phyloP scores from a whole-genome alignment of 495 filamentous ascomycete species.

The Hypoxylon lienhwacheense region DNA sequence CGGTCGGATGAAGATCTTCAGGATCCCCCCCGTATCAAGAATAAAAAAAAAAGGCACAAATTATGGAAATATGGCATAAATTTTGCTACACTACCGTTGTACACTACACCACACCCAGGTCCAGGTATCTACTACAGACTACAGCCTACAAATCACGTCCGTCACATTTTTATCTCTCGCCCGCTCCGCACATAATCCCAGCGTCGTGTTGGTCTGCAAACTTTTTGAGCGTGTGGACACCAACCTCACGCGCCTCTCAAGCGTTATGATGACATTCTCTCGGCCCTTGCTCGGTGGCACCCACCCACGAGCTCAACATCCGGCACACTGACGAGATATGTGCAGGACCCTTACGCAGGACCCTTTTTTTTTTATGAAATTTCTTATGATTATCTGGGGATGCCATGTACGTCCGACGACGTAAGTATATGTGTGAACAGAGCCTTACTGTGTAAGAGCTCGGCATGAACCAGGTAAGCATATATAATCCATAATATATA shows the following conservation, averaged over 20 bases:
- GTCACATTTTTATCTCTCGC: slow-evolving; percentile 23
- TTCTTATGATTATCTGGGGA: slow-evolving; percentile 19
- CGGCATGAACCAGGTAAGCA: slow-evolving; percentile 17
- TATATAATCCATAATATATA: too few species aligned
- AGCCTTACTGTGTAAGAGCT: slow-evolving; percentile 11
- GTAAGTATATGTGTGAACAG: slow-evolving; percentile 8
- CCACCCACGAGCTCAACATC: slow-evolving; percentile 15
- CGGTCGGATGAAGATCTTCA: slow-evolving; percentile 35
- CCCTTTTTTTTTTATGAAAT: slow-evolving; percentile 1
- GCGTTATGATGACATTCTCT: slow-evolving; percentile 30
- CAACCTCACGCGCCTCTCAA: slow-evolving; percentile 13
- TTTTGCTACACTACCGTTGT: neutral
- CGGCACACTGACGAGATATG: slow-evolving; percentile 4
- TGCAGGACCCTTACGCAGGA: too few species aligned
- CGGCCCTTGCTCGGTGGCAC: slow-evolving; percentile 33
- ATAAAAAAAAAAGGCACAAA: slow-evolving; percentile 26
- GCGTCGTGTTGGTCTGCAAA: slow-evolving; percentile 2
- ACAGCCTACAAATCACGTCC: neutral
- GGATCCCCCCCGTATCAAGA: slow-evolving; percentile 18
- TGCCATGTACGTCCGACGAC: slow-evolving; percentile 5
- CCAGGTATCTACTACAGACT: slow-evolving; percentile 13
- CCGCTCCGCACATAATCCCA: slow-evolving; percentile 19
- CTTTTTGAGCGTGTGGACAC: slow-evolving; percentile 9
- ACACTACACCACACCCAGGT: too few species aligned
- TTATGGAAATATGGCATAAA: too few species aligned